Percentiles rank a stretch among this genome's conserved stretches.
These are phyloP conservation scores for Viola pubescens DNA, from an alignment of 441 rosid species.

Conservation along the genomic window DNA sequence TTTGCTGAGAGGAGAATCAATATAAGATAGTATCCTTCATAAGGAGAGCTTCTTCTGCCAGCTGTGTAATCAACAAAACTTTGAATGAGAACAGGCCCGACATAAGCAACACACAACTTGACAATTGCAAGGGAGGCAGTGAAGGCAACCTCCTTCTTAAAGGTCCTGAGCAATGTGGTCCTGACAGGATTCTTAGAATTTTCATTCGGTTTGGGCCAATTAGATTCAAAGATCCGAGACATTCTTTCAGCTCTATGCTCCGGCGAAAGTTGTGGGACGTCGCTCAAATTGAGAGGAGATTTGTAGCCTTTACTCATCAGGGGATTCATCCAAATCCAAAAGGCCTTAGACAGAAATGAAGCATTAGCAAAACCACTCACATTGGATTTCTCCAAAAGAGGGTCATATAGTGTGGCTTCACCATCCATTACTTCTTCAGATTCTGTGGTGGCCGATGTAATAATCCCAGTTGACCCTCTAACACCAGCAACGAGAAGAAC, in stretches of 20 bases:
- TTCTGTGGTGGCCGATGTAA: constrained; percentile 15
- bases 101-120: constrained; percentile 65
- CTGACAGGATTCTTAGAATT: constrained; percentile 54
- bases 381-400: constrained; percentile 31
- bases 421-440: constrained; percentile 24
- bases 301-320: constrained; percentile 66
- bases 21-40: constrained; percentile 78
- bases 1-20: constrained; percentile 62
- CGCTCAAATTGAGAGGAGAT: constrained; percentile 60
- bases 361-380: constrained; percentile 71
- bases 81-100: constrained; percentile 79
- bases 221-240: constrained; percentile 47
- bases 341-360: constrained; percentile 54
- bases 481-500: constrained; percentile 49
- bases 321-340: constrained; percentile 96
- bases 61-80: constrained; percentile 72
- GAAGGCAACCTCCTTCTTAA: constrained; percentile 67
- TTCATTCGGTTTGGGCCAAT: constrained; percentile 77
- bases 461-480: constrained; percentile 63
- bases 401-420: constrained; percentile 26
- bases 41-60: constrained; percentile 61
- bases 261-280: constrained; percentile 71
- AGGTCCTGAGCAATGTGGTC: constrained; percentile 68
- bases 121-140: constrained; percentile 73
- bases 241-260: constrained; percentile 70